A percentile compares a stretch with the other conserved stretches of the same genome.
Evolutionary conservation across 1,139 yeast genomes (phyloP).

Genomic region (Suhomyces maxii): DNA sequence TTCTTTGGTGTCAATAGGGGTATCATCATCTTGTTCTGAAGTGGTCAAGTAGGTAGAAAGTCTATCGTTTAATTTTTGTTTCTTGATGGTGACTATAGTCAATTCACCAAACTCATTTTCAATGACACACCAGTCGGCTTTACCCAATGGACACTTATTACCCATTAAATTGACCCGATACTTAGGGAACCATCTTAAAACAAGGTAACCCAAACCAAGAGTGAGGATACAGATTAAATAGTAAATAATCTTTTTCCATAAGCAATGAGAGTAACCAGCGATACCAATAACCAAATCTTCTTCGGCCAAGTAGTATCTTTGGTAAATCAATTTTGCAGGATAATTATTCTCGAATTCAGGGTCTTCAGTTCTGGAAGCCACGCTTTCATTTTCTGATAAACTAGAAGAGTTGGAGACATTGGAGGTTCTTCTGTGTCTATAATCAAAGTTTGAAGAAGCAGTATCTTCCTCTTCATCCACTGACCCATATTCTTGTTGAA

Average conservation of each 20-base stretch:
- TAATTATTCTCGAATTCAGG: slow-evolving; percentile 41
- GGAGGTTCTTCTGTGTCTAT: slow-evolving; percentile 33
- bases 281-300: slow-evolving; percentile 93
- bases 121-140: slow-evolving; percentile 89
- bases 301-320: slow-evolving; percentile 89
- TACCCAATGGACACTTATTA: slow-evolving; percentile 63
- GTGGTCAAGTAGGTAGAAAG: slow-evolving; percentile 64
- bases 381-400: slow-evolving; percentile 13
- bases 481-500: slow-evolving; percentile 35
- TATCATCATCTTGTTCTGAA: slow-evolving; percentile 18
- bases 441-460: slow-evolving; percentile 22
- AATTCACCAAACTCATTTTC: slow-evolving; percentile 94
- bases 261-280: slow-evolving; percentile 76
- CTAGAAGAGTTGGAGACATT: slow-evolving; percentile 17
- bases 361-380: slow-evolving; percentile 25
- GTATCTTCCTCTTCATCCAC: slow-evolving; percentile 12
- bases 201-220: slow-evolving; percentile 68
- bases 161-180: slow-evolving; percentile 72
- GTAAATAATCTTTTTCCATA: slow-evolving; percentile 48
- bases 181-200: slow-evolving; percentile 84
- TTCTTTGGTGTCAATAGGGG: slow-evolving; percentile 16
- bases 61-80: slow-evolving; percentile 66
- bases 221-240: slow-evolving; percentile 57
- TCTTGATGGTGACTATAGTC: slow-evolving; percentile 54
- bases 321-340: slow-evolving; percentile 53